Conservation (phyloP, 2,329 filamentous ascomycete genomes). For the Graphilbum ipis-grandicollis region DNA sequence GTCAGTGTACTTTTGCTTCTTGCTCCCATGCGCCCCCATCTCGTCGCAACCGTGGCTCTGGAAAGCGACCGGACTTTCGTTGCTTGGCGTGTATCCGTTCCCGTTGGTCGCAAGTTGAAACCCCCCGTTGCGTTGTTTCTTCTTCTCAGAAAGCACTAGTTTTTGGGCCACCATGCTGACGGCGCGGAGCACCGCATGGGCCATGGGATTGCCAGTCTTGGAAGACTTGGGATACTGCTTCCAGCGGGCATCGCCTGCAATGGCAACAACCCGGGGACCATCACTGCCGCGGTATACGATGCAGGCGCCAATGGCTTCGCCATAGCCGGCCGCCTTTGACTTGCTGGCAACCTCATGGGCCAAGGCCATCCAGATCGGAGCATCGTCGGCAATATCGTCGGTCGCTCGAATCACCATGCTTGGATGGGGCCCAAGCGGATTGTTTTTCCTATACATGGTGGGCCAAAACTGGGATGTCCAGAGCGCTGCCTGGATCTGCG, state of each 20-base stretch:
- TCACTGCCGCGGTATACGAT: constrained; percentile 46
- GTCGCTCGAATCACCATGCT: constrained; percentile 54
- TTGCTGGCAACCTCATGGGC: constrained; percentile 47
- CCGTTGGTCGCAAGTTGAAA: constrained; percentile 1
- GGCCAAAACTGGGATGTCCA: constrained; percentile 74
- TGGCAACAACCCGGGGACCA: constrained; percentile 42
- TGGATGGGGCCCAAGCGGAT: constrained; percentile 71
- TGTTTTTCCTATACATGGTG: constrained; percentile 71
- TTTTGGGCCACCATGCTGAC: constrained; percentile 69
- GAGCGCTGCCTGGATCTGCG: constrained; percentile 52
- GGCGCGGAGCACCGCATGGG: constrained; percentile 59
- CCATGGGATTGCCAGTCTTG: constrained; percentile 53
- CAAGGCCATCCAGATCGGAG: constrained; percentile 48
- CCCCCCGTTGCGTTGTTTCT: constrained; percentile 10
- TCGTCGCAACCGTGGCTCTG: no score
- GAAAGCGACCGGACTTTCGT: no score
- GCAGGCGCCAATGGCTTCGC: constrained; percentile 57
- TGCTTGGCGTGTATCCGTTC: no score
- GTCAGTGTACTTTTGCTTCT: background rate
- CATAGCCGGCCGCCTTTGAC: constrained; percentile 37
- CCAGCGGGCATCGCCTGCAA: constrained; percentile 65
- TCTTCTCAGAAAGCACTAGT: constrained; percentile 37
- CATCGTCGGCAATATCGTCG: constrained; percentile 47
- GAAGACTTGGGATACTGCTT: constrained; percentile 29
- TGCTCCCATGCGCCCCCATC: no score